Evolutionary conservation across 371 early-diverging fungal genomes (phyloP), one percentile per base, ranked within the genome.

Genomic region (Vairimorpha ceranae): DNA sequence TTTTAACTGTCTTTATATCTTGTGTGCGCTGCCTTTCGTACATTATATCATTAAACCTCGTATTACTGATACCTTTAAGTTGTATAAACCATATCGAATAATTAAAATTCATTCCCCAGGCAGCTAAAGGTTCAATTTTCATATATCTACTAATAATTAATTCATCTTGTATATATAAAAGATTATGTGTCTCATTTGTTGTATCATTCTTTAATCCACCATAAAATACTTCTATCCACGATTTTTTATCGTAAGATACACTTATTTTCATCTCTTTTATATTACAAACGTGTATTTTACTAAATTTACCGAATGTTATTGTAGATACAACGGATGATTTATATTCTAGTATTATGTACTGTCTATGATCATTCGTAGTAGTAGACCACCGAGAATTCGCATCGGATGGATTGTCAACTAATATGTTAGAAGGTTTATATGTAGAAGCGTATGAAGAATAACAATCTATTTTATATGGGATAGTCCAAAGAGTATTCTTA

Each of bases 261-360:
- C 59, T 59, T 41, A 69, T 69, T 80, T 91, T 92, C 86, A 94
- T 93, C 83, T 94, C 93, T 74, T 91, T 92, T 29, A 95, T 80
- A 78, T 94, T 95, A 83, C 93, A 94, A 15, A 93, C 92, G 83
- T 95, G 95, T 0, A 88, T 89, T 82, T 92, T 91, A 86, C 90
- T 87, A 81, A 87, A 93, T 82, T 95, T 95, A 72, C 95, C 95
- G 86, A 94, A 94, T 0, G 88, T 90, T 75, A 94, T 92, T n/a
- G 45, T 64, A 23, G 63, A 43, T 32, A 56, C 72, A 32, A 72
- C 23, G 12, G 63, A 33, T 27, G 54, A 51, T 2, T 52, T 88
- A 10, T 91, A 86, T 74, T 88, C 86, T 46, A 93, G 67, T 21
- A 87, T 88, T 41, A 93, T 85, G 74, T 82, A 90, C 75, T 92